Base-by-base conservation (phyloP, 1,139 yeast species). In the Hyphopichia buzzinii region DNA sequence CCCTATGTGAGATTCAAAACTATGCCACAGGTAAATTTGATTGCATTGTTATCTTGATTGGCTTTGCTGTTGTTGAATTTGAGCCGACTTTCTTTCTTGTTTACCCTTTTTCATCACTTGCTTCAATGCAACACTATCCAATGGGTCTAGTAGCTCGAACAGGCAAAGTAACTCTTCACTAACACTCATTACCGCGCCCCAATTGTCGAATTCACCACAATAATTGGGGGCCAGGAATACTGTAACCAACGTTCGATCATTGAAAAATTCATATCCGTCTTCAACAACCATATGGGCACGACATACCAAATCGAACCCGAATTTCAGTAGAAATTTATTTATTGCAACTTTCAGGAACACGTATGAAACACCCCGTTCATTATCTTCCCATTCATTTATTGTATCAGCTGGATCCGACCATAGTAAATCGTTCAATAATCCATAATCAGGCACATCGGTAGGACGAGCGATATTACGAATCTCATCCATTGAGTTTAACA, bases 141-240 rank as follows among this genome's bases (percentile, higher is more conserved):
- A 72, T 7, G 98, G 98, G 62, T 92, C 96, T 42, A 92, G 69
- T 44, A 92, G 73, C 60, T 92, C 97, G 62, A 92, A 92, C 40
- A 92, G 83, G 60, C 97, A 92, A 42, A 92, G 67, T 45, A 92
- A 69, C 50, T 89, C 97, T 48, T 92, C 97, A 47, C 87, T 81
- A 13, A 92, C 97, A 50, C 95, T 81, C 98, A 92, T 92, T 2
- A 92, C 97, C 0, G 97, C 97, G 16, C 97, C 98, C 97, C 97
- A 92, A 56, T 92, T 92, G 59, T 92, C 97, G 54, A 92, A 92
- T 60, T 92, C 98, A 27, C 98, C 97, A 64, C 98, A 92, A 57
- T 92, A 92, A 61, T 92, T 92, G 2, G 98, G 97, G 1, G 98
- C 98, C 38, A 89, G 80, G 59, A 92, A 92, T 11, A 92, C 97